Evolutionary conservation across 2,329 filamentous ascomycete genomes (phyloP), one percentile per base, ranked within the genome.

Genomic region (Apiospora pterosperma): DNA sequence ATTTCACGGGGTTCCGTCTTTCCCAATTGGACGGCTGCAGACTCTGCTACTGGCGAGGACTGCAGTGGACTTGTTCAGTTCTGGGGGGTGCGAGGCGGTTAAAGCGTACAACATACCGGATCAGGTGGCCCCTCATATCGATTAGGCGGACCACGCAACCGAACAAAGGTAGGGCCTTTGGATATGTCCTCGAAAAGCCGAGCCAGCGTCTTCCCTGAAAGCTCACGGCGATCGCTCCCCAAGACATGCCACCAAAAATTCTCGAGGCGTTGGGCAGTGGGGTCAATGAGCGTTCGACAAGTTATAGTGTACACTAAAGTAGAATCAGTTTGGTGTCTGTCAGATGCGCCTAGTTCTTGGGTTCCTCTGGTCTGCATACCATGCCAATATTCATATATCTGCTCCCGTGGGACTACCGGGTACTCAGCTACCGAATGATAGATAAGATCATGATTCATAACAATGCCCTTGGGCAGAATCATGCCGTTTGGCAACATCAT

Each of bases 171-270:
- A 65, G 84, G 80, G 10, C 86, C 86, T 58, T 81, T 79, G 0
- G 87, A 88, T 58, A 89, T 87, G 36, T 86, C 78, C 70, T 84
- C 78, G 69, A 85, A 89, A 5, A 88, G 75, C 66, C 75, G 81
- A 64, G 87, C 86, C 58, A 89, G 77, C 14, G 81, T 80, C 38
- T 77, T 78, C 42, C 84, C 87, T 59, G 84, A 83, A 59, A 88
- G 77, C 62, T 80, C 73, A 38, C 83, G 80, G 34, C 83, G 79
- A 67, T 87, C 78, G 69, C 87, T 89, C 38, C 86, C 86, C 81
- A 85, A 86, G 63, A 89, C 85, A 70, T 88, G 86, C 83, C 86
- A 89, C 87, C 87, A 90, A 69, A 88, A 88, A 70, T 88, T 86
- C 71, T 89, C 87, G 23, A 89, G 76, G 21, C 87, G 85, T 65